phyloP scores from a whole-genome alignment of 169 alveolate genomes.

The Pseudocohnilembus persalinus region DNA sequence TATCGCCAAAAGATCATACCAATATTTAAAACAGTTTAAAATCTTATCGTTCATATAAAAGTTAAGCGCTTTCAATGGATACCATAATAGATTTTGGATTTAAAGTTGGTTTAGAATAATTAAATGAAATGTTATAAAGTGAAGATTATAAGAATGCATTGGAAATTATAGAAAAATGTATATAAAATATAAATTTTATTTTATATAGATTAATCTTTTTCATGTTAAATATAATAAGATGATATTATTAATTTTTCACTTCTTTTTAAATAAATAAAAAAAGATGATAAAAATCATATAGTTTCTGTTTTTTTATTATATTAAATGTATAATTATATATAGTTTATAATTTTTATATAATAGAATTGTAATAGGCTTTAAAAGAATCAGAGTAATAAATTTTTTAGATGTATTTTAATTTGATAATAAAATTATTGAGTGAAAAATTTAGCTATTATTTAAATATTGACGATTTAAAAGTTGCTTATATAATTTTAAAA shows the following conservation, averaged over 20 bases:
- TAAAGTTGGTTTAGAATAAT: neutral
- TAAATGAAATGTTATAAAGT: too few relatives aligned
- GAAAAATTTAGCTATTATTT: neutral
- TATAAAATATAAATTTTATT: too few relatives aligned
- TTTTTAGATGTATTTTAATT: too few relatives aligned
- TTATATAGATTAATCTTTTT: too few relatives aligned
- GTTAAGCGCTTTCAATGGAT: neutral
- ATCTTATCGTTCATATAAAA: neutral
- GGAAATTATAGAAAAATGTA: neutral
- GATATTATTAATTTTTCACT: too few relatives aligned
- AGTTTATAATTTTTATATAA: neutral
- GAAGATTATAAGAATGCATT: neutral
- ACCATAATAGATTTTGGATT: neutral
- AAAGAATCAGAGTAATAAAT: neutral
- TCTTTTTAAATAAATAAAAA: too few relatives aligned
- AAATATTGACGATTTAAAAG: neutral
- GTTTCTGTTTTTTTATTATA: too few relatives aligned
- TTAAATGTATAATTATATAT: neutral
- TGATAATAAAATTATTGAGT: neutral
- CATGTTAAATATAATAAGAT: neutral
- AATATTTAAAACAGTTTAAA: too few relatives aligned
- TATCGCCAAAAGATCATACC: neutral
- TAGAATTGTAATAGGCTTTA: neutral
- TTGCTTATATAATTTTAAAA: neutral
- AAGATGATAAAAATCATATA: too few relatives aligned